Evolutionary conservation across 2,329 filamentous ascomycete species (phyloP).

Genomic region (Neocucurbitaria cava): DNA sequence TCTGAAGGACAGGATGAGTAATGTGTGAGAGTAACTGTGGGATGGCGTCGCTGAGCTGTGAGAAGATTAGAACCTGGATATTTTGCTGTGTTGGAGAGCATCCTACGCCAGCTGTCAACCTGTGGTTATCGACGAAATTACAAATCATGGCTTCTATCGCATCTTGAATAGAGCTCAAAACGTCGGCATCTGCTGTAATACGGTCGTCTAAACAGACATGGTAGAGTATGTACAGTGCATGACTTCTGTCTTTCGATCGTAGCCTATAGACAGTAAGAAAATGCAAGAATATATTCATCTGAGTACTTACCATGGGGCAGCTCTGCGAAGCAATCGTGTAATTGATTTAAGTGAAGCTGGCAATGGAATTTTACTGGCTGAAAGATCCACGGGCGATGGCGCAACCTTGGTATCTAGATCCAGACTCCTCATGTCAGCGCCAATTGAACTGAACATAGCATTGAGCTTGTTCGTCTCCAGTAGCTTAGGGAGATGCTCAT

Average conservation of each 20-base stretch:
- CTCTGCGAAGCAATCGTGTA: slow-evolving; percentile 29
- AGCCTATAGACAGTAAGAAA: slow-evolving; percentile 27
- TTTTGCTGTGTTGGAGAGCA: slow-evolving; percentile 11
- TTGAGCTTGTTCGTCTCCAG: slow-evolving; percentile 53
- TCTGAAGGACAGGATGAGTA: slow-evolving; percentile 60
- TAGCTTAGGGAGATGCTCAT: slow-evolving; percentile 39
- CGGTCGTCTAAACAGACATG: slow-evolving; percentile 42
- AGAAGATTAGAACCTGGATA: slow-evolving; percentile 28
- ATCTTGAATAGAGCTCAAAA: slow-evolving; percentile 34
- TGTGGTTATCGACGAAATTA: slow-evolving; percentile 29
- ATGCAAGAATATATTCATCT: background rate
- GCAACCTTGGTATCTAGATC: slow-evolving; percentile 5
- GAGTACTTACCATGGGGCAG: slow-evolving; percentile 33
- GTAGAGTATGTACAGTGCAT: slow-evolving; percentile 35
- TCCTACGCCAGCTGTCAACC: slow-evolving; percentile 33
- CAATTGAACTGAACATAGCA: slow-evolving; percentile 65
- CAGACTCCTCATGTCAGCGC: slow-evolving; percentile 50
- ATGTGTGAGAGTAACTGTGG: slow-evolving; percentile 46
- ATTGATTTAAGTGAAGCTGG: slow-evolving; percentile 33
- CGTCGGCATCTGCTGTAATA: slow-evolving; percentile 27
- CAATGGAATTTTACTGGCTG: slow-evolving; percentile 16
- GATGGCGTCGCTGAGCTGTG: slow-evolving; percentile 35
- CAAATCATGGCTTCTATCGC: slow-evolving; percentile 42
- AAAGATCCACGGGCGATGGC: slow-evolving; percentile 9
- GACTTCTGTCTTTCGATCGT: slow-evolving; percentile 23